A percentile compares a stretch with the other conserved stretches of the same genome.
Evolutionary conservation across 164 flowering plant genomes (phyloP).

Genomic region (Sextonia rubra): DNA sequence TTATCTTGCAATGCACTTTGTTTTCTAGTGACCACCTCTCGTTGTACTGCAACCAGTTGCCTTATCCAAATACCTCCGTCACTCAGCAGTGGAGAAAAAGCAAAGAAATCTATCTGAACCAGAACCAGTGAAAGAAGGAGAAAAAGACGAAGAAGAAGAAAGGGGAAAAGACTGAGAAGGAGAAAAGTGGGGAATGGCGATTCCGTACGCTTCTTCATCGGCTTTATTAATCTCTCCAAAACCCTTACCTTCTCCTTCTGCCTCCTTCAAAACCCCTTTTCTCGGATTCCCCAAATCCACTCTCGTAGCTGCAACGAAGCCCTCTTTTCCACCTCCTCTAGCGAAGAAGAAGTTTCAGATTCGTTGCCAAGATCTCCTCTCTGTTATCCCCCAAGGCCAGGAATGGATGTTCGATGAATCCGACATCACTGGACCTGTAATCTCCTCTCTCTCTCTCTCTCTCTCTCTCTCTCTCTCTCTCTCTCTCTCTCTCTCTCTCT

Average conservation of each 20-base stretch:
- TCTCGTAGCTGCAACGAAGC: not conserved
- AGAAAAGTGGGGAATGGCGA: slow-evolving; percentile 2
- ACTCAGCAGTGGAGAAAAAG: too few species aligned
- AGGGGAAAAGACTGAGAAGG: not conserved
- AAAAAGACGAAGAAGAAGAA: too few species aligned
- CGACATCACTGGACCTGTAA: slow-evolving; percentile 18
- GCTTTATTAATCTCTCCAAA: slow-evolving; percentile 2
- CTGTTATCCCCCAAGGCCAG: slow-evolving; percentile 11
- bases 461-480: slow-evolving; percentile 2
- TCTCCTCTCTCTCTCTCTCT: slow-evolving; percentile 4
- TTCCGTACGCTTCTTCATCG: not conserved
- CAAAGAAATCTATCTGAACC: too few species aligned
- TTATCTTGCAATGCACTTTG: too few species aligned
- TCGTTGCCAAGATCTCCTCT: slow-evolving; percentile 9
- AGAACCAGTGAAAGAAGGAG: too few species aligned
- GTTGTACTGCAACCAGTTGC: too few species aligned
- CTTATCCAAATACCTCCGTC: too few species aligned
- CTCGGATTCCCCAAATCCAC: not conserved
- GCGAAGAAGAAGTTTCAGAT: slow-evolving; percentile 4
- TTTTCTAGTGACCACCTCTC: too few species aligned
- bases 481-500: slow-evolving; percentile 3
- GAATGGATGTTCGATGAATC: slow-evolving; percentile 17
- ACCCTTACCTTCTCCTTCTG: slow-evolving; percentile 1
- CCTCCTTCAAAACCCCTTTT: slow-evolving; percentile 3
- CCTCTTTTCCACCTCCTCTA: not conserved